Conservation (phyloP, 768 basidiomycete genomes). For the Mycena metata region DNA sequence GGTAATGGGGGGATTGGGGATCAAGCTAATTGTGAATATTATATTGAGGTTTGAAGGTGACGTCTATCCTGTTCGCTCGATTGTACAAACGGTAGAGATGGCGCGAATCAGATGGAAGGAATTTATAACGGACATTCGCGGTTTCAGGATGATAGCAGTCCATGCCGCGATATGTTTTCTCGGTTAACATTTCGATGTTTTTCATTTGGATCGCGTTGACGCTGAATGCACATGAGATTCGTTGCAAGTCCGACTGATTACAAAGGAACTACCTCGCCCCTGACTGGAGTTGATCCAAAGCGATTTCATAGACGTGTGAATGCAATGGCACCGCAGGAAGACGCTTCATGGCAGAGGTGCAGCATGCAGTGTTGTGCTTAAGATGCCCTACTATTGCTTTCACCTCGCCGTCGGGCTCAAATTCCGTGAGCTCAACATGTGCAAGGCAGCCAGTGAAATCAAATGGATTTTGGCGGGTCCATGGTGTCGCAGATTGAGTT, state of each 20-base stretch:
- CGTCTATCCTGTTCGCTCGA: conserved; percentile 17
- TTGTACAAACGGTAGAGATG: conserved; percentile 42
- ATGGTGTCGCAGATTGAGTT: not conserved
- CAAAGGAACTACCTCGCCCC: conserved; percentile 29
- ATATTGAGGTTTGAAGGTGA: conserved; percentile 36
- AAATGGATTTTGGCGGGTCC: conserved; percentile 16
- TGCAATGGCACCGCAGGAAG: conserved; percentile 50
- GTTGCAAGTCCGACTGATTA: not conserved
- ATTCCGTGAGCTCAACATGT: conserved; percentile 50
- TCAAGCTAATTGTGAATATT: not conserved
- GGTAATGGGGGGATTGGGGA: not conserved
- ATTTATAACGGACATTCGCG: conserved; percentile 38
- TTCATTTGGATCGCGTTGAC: not conserved
- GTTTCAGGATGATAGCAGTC: not conserved
- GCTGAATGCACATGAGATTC: not conserved
- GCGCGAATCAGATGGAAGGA: conserved; percentile 38
- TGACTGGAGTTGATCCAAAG: conserved; percentile 37
- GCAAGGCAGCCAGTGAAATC: conserved; percentile 51
- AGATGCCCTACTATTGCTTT: conserved; percentile 43
- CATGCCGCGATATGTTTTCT: conserved; percentile 20
- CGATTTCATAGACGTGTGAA: conserved; percentile 45
- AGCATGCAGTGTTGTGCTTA: conserved; percentile 47
- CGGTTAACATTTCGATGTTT: conserved; percentile 1
- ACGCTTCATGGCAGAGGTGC: conserved; percentile 31
- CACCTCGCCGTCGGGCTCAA: conserved; percentile 30